Percentiles rank a stretch among this genome's conserved stretches.
Evolutionary conservation across 2,329 filamentous ascomycete species (phyloP).

Genomic region (Ceratocystis harringtonii): DNA sequence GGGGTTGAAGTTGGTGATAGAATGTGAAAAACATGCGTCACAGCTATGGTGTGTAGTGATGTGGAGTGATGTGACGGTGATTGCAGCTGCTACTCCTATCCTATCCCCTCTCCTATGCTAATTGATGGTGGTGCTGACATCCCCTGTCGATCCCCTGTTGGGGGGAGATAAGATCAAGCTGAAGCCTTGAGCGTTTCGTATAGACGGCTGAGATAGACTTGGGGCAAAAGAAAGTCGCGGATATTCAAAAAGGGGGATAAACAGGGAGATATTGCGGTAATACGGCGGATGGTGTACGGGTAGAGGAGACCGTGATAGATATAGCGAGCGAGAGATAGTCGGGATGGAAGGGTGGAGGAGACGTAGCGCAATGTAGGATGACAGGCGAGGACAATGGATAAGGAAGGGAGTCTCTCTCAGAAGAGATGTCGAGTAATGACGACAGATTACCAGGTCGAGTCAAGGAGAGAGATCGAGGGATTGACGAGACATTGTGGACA

Average conservation of each 20-base stretch:
- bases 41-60: neutral
- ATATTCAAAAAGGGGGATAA: neutral
- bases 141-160: constrained; percentile 1
- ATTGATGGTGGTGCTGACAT: neutral
- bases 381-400: neutral
- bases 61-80: neutral
- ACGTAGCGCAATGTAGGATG: neutral
- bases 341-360: neutral
- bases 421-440: neutral
- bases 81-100: neutral
- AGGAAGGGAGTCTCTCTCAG: neutral
- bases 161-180: neutral
- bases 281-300: neutral
- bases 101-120: neutral
- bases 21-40: no score
- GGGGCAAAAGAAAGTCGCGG: neutral
- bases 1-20: neutral
- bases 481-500: neutral
- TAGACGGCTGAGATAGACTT: neutral
- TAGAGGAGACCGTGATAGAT: neutral
- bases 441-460: neutral
- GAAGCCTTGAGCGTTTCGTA: neutral
- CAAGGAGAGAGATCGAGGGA: neutral
- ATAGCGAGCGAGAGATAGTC: neutral
- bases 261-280: neutral